A percentile compares a stretch with the other conserved stretches of the same genome.
phyloP scores from a whole-genome alignment of 179 eudicot species.

The Carnegiea gigantea region DNA sequence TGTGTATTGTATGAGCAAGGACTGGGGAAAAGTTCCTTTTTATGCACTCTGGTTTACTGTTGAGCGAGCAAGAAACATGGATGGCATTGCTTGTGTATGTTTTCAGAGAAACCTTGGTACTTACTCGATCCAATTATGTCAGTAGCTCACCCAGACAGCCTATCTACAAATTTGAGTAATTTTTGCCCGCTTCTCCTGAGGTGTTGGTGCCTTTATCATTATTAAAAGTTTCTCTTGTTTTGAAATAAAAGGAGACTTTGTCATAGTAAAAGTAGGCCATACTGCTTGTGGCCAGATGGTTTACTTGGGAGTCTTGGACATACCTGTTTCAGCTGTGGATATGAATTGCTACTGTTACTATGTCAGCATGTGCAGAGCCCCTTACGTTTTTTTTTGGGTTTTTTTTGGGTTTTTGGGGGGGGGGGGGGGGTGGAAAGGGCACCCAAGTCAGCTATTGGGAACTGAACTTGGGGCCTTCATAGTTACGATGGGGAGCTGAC shows the following conservation, averaged over 20 bases:
- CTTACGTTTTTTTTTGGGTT: neutral
- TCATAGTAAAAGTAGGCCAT: neutral
- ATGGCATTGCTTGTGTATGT: neutral
- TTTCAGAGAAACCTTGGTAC: neutral
- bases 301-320: neutral
- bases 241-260: neutral
- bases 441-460: no score
- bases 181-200: neutral
- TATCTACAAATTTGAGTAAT: neutral
- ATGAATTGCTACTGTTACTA: neutral
- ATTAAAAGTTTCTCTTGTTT: neutral
- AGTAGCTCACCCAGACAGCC: neutral
- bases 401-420: no score
- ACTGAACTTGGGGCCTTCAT: no score
- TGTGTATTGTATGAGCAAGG: neutral
- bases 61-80: neutral
- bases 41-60: neutral
- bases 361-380: neutral
- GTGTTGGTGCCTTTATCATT: neutral
- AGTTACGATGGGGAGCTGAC: no score
- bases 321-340: neutral
- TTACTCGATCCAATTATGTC: neutral
- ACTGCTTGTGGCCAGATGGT: neutral
- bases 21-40: neutral
- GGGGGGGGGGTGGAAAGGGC: no score